phyloP scores from a whole-genome alignment of 2,329 filamentous ascomycete genomes.

The Colletotrichum trifolii region DNA sequence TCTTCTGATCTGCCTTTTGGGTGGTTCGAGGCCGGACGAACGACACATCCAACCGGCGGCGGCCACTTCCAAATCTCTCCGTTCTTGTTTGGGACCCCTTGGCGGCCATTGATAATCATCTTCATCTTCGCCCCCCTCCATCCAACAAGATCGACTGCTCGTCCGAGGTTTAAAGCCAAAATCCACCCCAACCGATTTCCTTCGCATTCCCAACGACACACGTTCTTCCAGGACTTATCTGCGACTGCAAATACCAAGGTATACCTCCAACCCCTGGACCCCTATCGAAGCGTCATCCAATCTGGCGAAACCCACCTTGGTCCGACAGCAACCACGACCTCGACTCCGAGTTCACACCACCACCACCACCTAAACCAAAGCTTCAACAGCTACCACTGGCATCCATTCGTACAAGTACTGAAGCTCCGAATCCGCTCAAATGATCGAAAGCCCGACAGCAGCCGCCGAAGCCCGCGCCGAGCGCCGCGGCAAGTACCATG shows the following conservation, averaged over 20 bases:
- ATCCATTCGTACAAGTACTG: background rate
- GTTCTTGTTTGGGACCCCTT: constrained; percentile 13
- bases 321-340: constrained; percentile 10
- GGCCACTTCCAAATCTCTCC: constrained; percentile 17
- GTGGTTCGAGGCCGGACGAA: constrained; percentile 34
- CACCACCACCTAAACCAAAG: constrained; percentile 1
- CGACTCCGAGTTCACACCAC: background rate
- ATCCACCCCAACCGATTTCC: constrained; percentile 1
- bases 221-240: too few relatives aligned
- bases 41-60: constrained; percentile 23
- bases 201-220: constrained; percentile 19
- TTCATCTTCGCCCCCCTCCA: background rate
- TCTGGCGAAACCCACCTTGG: background rate
- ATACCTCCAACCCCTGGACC: constrained; percentile 4
- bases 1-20: constrained; percentile 20
- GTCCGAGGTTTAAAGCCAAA: constrained; percentile 3
- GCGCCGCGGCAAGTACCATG: constrained; percentile 66
- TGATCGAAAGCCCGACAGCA: constrained; percentile 48
- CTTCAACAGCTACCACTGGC: constrained; percentile 28
- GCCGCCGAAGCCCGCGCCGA: constrained; percentile 54
- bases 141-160: background rate
- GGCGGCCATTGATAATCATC: background rate
- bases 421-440: constrained; percentile 17
- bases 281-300: constrained; percentile 19
- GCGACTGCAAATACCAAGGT: too few relatives aligned